Base-by-base conservation (phyloP, 768 basidiomycete species). In the Daedaleopsis sinensis region DNA sequence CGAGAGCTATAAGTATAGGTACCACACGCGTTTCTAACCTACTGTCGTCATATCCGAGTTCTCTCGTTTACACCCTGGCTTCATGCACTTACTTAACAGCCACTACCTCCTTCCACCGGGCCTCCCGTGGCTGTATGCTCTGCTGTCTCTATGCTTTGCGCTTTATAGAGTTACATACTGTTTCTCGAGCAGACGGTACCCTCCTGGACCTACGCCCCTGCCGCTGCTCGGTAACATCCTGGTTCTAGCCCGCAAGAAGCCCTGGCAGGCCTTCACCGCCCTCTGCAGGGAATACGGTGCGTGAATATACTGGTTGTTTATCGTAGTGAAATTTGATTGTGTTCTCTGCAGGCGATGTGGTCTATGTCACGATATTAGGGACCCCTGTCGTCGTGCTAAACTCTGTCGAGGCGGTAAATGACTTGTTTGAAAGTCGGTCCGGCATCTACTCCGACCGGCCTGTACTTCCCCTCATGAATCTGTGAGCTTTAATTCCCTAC, bases 341-440 rank as follows among this genome's bases (percentile, higher is more conserved):
- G n/a, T 43, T 43, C 42, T 21, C n/a, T 32, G n/a, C 61, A 67
- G 67, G 70, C 24, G 68, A 72, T 44, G 52, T 73, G 16, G 61
- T 71, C 21, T 64, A 67, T 46, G 52, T 72, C 37, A 47, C 55
- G 5, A 21, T 70, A 18, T 52, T 72, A 15, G 68, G 71, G 24
- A 58, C 62, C 24, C 61, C 69, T 11, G 55, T 70, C 24, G 43
- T 73, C 13, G 49, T 73, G 7, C 43, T 73, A 9, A 68, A 71
- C 51, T 62, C 67, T 11, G 58, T 52, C 7, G 21, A 67, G 24
- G 65, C 64, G 1, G 64, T 62, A 18, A 48, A 52, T 32, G 71
- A 72, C 10, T 58, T 72, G 12, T 58, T 73, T 27, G 68, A 72
- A 23, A 68, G 69, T 54, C 71, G 69, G 24, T 69, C 65, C 27